A percentile compares a stretch with the other conserved stretches of the same genome.
These are phyloP conservation scores for Boletus speciosus DNA, from an alignment of 768 basidiomycete genomes.

Conservation along the genomic window DNA sequence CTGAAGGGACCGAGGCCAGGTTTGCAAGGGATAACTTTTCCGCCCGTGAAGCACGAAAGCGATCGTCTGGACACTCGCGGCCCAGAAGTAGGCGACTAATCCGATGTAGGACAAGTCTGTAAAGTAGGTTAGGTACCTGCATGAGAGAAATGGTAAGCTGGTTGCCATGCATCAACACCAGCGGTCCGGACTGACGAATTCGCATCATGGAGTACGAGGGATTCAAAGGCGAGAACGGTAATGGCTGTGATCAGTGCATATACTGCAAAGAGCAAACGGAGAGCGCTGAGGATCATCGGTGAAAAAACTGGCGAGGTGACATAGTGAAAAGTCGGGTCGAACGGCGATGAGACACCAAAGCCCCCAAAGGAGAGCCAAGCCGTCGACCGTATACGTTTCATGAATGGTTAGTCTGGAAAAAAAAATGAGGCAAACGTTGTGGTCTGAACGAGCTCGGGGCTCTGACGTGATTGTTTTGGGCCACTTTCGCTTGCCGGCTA, in stretches of 20 bases:
- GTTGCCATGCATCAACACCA: background rate
- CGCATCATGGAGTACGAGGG: constrained; percentile 30
- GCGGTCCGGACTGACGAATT: constrained; percentile 29
- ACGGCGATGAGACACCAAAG: constrained; percentile 39
- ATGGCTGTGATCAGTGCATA: constrained; percentile 45
- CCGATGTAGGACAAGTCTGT: constrained; percentile 63
- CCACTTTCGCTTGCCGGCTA: constrained; percentile 2
- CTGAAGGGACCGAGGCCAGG: constrained; percentile 55
- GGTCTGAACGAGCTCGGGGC: background rate
- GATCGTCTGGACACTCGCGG: constrained; percentile 51
- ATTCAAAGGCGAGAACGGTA: constrained; percentile 30
- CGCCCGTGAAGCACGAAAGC: constrained; percentile 36
- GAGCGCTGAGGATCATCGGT: constrained; percentile 39
- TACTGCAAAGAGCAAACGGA: constrained; percentile 47
- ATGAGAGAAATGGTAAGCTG: background rate
- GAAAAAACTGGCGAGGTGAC: constrained; percentile 45
- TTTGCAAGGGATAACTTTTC: constrained; percentile 52
- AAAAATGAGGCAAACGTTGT: background rate
- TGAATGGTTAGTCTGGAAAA: background rate
- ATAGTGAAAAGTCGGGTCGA: constrained; percentile 36
- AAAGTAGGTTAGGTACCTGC: constrained; percentile 66
- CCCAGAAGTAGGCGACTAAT: constrained; percentile 59
- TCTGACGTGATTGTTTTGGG: constrained; percentile 6
- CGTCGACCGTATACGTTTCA: background rate
- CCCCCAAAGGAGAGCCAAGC: constrained; percentile 11